These are phyloP conservation scores for Nannizzia gypsea DNA, from an alignment of 2,329 filamentous ascomycete species.

Conservation along the genomic window DNA sequence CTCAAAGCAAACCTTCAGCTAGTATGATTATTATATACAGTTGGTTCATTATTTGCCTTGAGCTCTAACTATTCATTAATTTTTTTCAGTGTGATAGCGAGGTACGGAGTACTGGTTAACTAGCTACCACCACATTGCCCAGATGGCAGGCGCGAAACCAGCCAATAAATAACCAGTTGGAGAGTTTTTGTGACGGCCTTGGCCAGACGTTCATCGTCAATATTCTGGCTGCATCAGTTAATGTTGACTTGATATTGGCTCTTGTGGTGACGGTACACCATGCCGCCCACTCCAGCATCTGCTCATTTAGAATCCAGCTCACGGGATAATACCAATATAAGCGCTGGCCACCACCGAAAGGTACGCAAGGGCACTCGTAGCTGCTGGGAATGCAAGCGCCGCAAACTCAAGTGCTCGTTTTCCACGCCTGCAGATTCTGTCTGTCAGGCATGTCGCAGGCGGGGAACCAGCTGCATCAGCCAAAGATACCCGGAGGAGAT, in stretches of 20 bases:
- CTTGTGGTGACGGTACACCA: neutral
- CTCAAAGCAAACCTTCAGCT: too few species aligned
- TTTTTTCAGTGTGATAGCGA: too few species aligned
- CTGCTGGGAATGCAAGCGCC: conserved; percentile 24
- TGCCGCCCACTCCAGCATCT: neutral
- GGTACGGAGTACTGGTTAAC: too few species aligned
- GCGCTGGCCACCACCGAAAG: conserved; percentile 13
- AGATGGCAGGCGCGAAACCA: too few species aligned
- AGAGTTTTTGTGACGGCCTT: too few species aligned
- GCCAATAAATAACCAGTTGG: too few species aligned
- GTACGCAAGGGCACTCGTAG: conserved; percentile 28
- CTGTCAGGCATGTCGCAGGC: conserved; percentile 22
- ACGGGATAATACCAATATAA: neutral
- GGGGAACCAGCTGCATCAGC: conserved; percentile 29
- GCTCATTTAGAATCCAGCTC: neutral
- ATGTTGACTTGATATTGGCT: neutral
- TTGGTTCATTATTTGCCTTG: too few species aligned
- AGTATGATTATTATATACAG: too few species aligned
- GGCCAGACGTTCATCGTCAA: too few species aligned
- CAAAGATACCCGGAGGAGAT: conserved; percentile 39
- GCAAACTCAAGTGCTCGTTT: conserved; percentile 26
- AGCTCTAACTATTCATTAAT: too few species aligned
- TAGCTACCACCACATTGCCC: too few species aligned
- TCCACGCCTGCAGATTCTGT: conserved; percentile 12
- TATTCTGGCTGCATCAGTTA: neutral